Evolutionary conservation across 495 filamentous ascomycete genomes (phyloP), one percentile per base, ranked within the genome.

Genomic region (Penicillium angulare): DNA sequence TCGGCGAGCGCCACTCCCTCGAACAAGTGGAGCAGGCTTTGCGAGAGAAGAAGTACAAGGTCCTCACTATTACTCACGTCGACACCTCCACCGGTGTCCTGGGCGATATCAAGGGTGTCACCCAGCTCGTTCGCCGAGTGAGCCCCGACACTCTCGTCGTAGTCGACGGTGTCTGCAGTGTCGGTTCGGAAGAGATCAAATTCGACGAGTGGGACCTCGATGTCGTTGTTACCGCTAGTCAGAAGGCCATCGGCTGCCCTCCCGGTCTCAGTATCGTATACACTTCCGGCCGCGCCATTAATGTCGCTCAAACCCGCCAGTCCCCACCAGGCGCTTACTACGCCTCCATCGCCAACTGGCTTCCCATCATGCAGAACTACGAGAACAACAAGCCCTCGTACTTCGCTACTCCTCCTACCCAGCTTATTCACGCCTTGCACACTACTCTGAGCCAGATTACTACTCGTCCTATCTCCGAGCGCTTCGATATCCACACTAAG

Each of bases 331-430:
- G 80, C 7, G 86, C 90, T 7, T 98, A 96, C 77, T 98, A 96
- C 67, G 91, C 89, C 22, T 92, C 87, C 2, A 89, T 97, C 74
- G 90, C 87, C 76, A 97, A 98, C 71, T 98, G 93, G 93, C 77
- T 92, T 32, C 93, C 92, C 43, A 95, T 98, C 64, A 97, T 98
- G 93, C 84, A 92, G 75, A 96, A 96, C 67, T 98, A 98, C 74
- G 93, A 98, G 75, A 89, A 88, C 57, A 86, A 88, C 73, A 98
- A 97, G 73, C 82, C 95, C 34, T 95, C 90, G 10, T 98, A 98
- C 76, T 98, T 98, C 67, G 93, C 93, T 22, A 98, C 93, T 10
- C 93, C 93, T 0, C 87, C 90, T 10, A 95, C 93, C 5, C 93
- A 98, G 72, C 84, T 98, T 33, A 79, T 98, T 56, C 92, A 88